Evolutionary conservation across 2,329 filamentous ascomycete species (phyloP).

Genomic region (Berkeleyomyces rouxiae): DNA sequence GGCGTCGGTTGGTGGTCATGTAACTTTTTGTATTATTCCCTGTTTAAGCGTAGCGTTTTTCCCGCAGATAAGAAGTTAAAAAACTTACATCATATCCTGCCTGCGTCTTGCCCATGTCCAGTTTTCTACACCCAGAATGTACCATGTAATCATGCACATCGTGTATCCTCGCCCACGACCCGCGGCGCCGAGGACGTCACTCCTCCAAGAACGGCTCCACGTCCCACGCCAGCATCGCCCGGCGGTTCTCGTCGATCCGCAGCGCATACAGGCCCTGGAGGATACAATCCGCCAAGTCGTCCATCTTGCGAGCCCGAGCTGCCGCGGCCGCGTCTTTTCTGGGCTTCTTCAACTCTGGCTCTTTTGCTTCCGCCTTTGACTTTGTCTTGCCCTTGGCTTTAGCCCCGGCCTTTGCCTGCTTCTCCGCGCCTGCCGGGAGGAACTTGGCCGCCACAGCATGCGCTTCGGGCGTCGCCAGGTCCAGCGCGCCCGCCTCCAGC

Average conservation of each 20-base stretch:
- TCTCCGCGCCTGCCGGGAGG: background rate
- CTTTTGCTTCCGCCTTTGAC: background rate
- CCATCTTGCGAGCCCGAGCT: conserved; percentile 1
- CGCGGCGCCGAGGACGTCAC: background rate
- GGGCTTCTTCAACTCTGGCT: background rate
- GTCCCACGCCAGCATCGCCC: background rate
- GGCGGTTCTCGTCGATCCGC: conserved; percentile 7
- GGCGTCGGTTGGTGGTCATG: background rate
- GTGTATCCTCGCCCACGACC: too few species aligned
- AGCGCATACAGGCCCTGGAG: conserved; percentile 7
- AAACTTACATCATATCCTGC: background rate
- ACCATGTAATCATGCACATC: background rate
- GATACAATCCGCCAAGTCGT: conserved; percentile 9
- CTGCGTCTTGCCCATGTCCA: background rate
- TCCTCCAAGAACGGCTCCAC: conserved; percentile 1
- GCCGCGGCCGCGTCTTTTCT: background rate
- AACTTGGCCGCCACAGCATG: background rate
- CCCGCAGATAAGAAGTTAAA: background rate
- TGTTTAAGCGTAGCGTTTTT: background rate
- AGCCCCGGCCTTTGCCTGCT: background rate
- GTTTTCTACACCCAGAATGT: background rate
- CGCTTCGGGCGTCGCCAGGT: conserved; percentile 3
- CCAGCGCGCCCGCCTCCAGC: background rate
- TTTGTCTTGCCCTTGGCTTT: background rate
- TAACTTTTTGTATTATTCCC: background rate